These are phyloP conservation scores for Metschnikowia sp. DNA, from an alignment of 805 yeast genomes.

Conservation along the genomic window DNA sequence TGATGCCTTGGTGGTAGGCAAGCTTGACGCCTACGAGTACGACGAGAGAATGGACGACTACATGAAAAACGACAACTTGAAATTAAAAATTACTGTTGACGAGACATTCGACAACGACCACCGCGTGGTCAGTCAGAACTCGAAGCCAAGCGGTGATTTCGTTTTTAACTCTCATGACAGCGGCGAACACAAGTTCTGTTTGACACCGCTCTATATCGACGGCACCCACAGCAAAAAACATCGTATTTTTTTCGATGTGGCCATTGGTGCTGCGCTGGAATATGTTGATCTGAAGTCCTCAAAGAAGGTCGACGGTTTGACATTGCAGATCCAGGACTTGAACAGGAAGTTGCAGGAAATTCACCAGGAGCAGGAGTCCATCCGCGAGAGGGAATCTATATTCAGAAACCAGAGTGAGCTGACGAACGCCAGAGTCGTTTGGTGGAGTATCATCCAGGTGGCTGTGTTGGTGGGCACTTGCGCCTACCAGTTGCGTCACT, in stretches of 20 bases:
- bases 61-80: conserved; percentile 52
- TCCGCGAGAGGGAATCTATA: conserved; percentile 71
- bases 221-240: conserved; percentile 63
- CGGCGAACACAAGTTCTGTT: conserved; percentile 84
- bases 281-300: conserved; percentile 61
- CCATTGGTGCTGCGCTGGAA: conserved; percentile 59
- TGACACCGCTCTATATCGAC: conserved; percentile 59
- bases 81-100: conserved; percentile 47
- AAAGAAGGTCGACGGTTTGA: conserved; percentile 50
- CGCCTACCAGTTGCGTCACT: conserved; percentile 69
- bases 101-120: conserved; percentile 78
- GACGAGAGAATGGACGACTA: conserved; percentile 46
- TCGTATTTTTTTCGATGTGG: conserved; percentile 72
- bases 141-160: conserved; percentile 60
- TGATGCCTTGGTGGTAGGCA: conserved; percentile 78
- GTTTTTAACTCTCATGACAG: conserved; percentile 78
- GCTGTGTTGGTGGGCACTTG: conserved; percentile 66
- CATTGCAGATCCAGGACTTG: conserved; percentile 54
- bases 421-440: conserved; percentile 68
- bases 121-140: conserved; percentile 67
- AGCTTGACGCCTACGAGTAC: conserved; percentile 63
- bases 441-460: conserved; percentile 73
- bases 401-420: conserved; percentile 77
- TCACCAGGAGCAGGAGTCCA: conserved; percentile 60
- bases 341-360: conserved; percentile 56